phyloP scores from a whole-genome alignment of 352 stramenopile genomes.

The Blastocystis sp. region DNA sequence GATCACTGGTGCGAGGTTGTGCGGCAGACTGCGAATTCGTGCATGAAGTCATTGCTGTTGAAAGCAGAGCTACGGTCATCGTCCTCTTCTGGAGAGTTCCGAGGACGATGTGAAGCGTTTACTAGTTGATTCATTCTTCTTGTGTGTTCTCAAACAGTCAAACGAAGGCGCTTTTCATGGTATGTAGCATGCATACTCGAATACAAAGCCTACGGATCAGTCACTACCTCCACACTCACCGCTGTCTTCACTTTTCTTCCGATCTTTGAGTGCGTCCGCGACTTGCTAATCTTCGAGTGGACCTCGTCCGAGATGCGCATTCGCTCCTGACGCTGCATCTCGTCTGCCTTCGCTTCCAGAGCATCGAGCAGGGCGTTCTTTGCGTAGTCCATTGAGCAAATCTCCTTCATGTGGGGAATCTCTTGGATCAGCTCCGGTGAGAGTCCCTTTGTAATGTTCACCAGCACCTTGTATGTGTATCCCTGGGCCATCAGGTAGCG shows the following conservation, averaged over 20 bases:
- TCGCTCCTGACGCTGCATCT: not conserved
- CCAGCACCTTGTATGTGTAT: conserved; percentile 98
- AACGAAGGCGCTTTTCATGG: not conserved
- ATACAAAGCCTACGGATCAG: not conserved
- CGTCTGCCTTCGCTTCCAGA: not conserved
- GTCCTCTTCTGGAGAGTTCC: conserved; percentile 4
- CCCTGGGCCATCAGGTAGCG: conserved; percentile 99
- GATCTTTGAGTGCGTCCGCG: not conserved
- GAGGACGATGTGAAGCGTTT: conserved; percentile 47
- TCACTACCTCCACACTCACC: not conserved
- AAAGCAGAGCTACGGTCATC: conserved; percentile 13
- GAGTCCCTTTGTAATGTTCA: conserved; percentile 63
- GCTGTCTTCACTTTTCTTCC: not conserved
- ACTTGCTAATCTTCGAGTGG: not conserved
- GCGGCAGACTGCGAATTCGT: not conserved
- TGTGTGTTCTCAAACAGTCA: not conserved
- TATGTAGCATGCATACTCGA: not conserved
- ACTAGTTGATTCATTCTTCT: not conserved
- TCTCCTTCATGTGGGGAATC: not conserved
- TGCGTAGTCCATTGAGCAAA: not conserved
- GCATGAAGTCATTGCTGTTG: conserved; percentile 21
- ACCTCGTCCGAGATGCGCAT: not conserved
- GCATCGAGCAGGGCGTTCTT: not conserved
- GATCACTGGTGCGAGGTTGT: conserved; percentile 23
- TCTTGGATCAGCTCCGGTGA: not conserved